phyloP scores from a whole-genome alignment of 208 protist species.

The Crithidia sp. region DNA sequence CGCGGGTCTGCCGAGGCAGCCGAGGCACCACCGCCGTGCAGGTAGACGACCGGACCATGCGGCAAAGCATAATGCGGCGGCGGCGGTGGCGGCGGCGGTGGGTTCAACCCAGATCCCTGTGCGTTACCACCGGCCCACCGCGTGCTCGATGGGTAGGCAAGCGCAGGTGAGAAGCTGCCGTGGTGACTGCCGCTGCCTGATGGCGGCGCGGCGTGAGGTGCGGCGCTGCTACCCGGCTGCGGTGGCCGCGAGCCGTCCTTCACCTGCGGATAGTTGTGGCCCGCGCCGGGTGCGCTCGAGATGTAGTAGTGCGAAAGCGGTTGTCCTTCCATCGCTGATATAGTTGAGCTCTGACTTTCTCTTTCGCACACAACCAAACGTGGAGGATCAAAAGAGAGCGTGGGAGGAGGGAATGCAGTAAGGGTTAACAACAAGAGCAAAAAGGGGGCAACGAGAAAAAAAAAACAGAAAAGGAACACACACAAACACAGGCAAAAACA shows the following conservation, averaged over 20 bases:
- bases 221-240: too few relatives aligned
- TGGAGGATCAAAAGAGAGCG: too few relatives aligned
- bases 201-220: too few relatives aligned
- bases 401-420: too few relatives aligned
- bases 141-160: too few relatives aligned
- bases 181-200: too few relatives aligned
- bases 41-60: conserved; percentile 3
- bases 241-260: too few relatives aligned
- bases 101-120: not conserved
- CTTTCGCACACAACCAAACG: too few relatives aligned
- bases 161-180: too few relatives aligned
- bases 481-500: not conserved
- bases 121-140: not conserved
- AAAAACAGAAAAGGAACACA: not conserved
- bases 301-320: not conserved
- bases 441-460: not conserved
- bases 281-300: not conserved
- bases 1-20: not conserved
- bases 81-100: not conserved
- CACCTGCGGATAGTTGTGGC: too few relatives aligned
- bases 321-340: not conserved
- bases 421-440: too few relatives aligned
- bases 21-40: not conserved
- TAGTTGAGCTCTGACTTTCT: too few relatives aligned
- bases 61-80: not conserved